Base-by-base conservation (phyloP, 2,329 filamentous ascomycete species). In the Ceratocystis lukuohia region DNA sequence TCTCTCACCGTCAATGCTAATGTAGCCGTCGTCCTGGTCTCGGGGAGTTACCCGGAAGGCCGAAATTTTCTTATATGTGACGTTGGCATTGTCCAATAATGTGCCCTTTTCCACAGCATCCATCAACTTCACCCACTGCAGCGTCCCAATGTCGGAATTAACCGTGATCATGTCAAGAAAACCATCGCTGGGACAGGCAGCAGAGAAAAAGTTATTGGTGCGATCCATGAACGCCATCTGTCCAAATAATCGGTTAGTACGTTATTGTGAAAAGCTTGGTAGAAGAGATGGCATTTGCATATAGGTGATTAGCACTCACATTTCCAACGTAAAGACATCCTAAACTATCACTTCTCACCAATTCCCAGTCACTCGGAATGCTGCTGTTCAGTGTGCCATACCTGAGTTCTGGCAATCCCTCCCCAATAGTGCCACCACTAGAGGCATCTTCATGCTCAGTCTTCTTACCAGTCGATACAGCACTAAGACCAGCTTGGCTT, bases 281-380 rank as follows among this genome's bases (percentile, higher is more conserved):
- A 20, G n/a, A 50, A n/a, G 22, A 57, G 17, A 25, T 22, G 22
- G 1, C 3, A n/a, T 22, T n/a, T n/a, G n/a, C 5, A 22, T n/a
- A 50, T 7, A 3, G 17, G 17, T 20, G 2, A 30, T 33, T 59
- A 37, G 33, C 33, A 78, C 84, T 77, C 73, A 87, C 85, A 74
- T 96, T 99, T 69, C 94, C 94, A 41, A 87, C 89, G 76, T 95
- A 97, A 74, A 99, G 96, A 72, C 90, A 96, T 61, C 91, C 91
- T 66, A 99, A 79, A 37, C 87, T 89, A 69, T 94, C 85, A 69
- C 88, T 83, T 0, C 88, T 84, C 2, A 88, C 77, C 22, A 88
- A 77, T 68, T 88, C 81, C 91, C 94, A 99, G 59, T 84, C 87
- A 1, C 82, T 77, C 0, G 91, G 92, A 0, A 97, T 74, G 17